Base-by-base conservation (phyloP, 345 rosid genomes). In the Ceriops tagal region DNA sequence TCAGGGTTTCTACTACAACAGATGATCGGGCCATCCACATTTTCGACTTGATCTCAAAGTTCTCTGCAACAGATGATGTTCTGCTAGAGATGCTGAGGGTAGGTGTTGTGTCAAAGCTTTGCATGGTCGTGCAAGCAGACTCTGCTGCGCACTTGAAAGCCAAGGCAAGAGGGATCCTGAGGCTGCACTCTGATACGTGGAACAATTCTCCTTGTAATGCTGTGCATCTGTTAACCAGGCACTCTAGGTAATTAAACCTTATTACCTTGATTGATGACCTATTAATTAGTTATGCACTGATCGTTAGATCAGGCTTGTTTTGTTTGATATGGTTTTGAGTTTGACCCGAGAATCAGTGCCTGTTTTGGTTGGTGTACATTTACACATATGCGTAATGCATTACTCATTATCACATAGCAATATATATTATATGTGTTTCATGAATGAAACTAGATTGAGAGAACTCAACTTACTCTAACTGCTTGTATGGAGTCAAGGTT, bases 61-160 rank as follows among this genome's bases (percentile, higher is more conserved):
- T 66, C 64, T 79, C 81, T 0, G 88, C 77, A 0, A 67, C 75
- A 0, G 53, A 71, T 3, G 72, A 75, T 22, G 80, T 83, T 11
- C 64, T 83, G 32, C 6, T 9, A 9, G 92, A 87, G 82, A 85
- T 87, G 89, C 62, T 85, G 72, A 80, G 76, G 52, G 92, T 85
- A 8, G 87, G 86, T 10, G 89, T 82, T 0, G 89, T 87, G 66
- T 61, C 89, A 35, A 87, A 87, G 79, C 78, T 85, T 21, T 87
- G 92, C 78, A 85, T 83, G 89, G 82, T 85, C 39, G 58, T 75
- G 51, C 89, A 83, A 63, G 89, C 87, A n/a, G 84, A 85, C 57
- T 83, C 89, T 68, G 43, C 70, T 19, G 13, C 30, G 0, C 66
- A 70, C 27, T 60, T 87, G 75, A 85, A 87, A 64, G 70, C 73